Percentiles rank a stretch among this genome's conserved stretches.
Evolutionary conservation across 2,329 filamentous ascomycete species (phyloP).

Genomic region (Phoma sp.): DNA sequence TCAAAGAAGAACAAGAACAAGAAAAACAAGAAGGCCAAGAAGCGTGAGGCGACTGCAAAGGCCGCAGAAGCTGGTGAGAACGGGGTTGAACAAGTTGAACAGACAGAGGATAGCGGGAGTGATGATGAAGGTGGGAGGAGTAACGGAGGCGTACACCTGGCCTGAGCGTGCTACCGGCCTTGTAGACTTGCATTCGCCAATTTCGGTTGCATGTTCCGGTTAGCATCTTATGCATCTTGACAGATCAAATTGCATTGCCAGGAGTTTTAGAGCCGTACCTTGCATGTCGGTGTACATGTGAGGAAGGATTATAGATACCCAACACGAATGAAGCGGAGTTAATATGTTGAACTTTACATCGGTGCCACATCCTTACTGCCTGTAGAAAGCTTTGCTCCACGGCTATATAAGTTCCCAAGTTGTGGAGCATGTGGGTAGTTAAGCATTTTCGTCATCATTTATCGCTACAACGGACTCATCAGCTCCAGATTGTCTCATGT

Average conservation of each 20-base stretch:
- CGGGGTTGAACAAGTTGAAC: not conserved
- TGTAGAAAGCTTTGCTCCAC: too few relatives aligned
- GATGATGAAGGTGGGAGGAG: not conserved
- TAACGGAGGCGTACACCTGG: slow-evolving; percentile 4
- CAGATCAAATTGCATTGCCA: not conserved
- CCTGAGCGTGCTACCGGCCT: not conserved
- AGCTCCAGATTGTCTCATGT: too few relatives aligned
- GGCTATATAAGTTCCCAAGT: too few relatives aligned
- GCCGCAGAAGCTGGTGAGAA: not conserved
- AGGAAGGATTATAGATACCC: not conserved
- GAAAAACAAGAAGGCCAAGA: slow-evolving; percentile 14
- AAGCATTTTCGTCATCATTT: too few relatives aligned
- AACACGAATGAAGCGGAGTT: not conserved
- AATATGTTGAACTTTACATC: not conserved
- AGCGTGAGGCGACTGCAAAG: slow-evolving; percentile 3
- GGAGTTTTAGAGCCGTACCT: not conserved
- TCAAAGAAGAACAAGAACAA: slow-evolving; percentile 6
- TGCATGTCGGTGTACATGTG: not conserved
- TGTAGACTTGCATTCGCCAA: not conserved
- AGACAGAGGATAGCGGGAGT: not conserved
- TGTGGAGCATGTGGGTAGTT: too few relatives aligned
- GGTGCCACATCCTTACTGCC: too few relatives aligned
- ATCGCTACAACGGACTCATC: too few relatives aligned
- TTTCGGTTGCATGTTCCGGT: not conserved
- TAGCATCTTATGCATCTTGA: not conserved